Base-by-base conservation (phyloP, 208 protist genomes). In the Trypanosoma vivax region DNA sequence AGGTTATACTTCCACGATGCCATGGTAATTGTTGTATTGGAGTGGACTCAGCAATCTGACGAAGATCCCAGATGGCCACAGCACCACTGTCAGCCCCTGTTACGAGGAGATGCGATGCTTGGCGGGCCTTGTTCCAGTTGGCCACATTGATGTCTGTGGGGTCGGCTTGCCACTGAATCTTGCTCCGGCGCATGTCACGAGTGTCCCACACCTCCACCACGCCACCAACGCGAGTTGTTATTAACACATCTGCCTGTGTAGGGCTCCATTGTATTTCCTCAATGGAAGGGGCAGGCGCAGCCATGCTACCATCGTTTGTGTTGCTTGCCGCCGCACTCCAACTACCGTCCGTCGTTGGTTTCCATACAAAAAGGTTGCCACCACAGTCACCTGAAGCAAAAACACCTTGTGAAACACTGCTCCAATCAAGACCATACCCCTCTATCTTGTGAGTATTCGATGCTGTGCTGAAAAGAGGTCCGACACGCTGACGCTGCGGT, bases 351-450 rank as follows among this genome's bases (percentile, higher is more conserved):
- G 85, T 80, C 13, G 80, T 55, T 16, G 76, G 69, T 49, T 88
- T 70, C 88, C 79, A 97, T 19, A 98, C 57, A 49, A 87, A 91
- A 19, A 99, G 77, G 5, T 79, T 60, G n/a, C 86, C 89, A 25
- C 71, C 62, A 65, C 90, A 97, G 65, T 98, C 96, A 50, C 96
- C 97, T 7, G 89, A 87, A 3, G 87, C 86, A 37, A 96, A 88
- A 31, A 67, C 58, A 53, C 76, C 76, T 40, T 60, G 43, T 28
- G 73, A 61, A 37, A 84, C 70, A 5, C 72, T 62, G 29, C 94
- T 98, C 95, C 96, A 99, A 74, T 96, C 96, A n/a, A 99, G 70
- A 5, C 92, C 94, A 65, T 93, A 99, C 34, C 97, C 97, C 81
- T 99, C 96, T 24, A 80, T 90, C 49, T 63, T 69, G 70, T 98